Base-by-base conservation (phyloP, 108 stramenopile genomes). In the Skeletonema tropicum region DNA sequence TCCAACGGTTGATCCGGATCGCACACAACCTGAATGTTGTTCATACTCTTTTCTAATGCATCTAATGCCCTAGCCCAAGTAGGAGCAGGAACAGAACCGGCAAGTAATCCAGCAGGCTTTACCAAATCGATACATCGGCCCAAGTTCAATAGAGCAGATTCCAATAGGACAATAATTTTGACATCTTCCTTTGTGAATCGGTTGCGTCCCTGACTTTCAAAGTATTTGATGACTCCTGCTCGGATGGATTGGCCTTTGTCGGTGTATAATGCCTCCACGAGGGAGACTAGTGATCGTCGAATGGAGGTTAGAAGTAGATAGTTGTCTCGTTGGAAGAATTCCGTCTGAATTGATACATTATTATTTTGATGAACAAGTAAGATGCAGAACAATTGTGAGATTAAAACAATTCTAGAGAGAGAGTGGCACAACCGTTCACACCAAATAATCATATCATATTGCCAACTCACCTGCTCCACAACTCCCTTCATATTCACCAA, bases 311-410 rank as follows among this genome's bases (percentile, higher is more conserved):
- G 75, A 6, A 78, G 66, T 10, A 86, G 77, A 58, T 92, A 94
- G 61, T 91, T 92, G 65, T 94, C 93, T 33, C 88, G 62, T 70
- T 94, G 93, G 82, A 92, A 92, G 71, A 94, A 91, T 71, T 94
- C 93, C 17, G 76, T 85, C 86, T 88, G n/a, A 60, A 38, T 13
- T 42, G 67, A 7, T 39, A 39, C 0, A 9, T 38, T n/a, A 8
- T 8, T 38, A 1, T 1, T 38, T 38, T 38, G 36, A 38, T 7
- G 36, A 38, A 1, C 36, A 8, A 38, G 36, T 38, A 8, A 0
- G 38, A 39, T 39, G 38, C 11, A 39, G 38, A 39, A 12, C 10
- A 39, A 11, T 12, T 9, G 11, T 39, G 38, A 39, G 10, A 12
- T 12, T 1, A 12, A 10, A 39, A 4, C 0, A 5, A 35, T 12